These are phyloP conservation scores for Pleurotus tuoliensis DNA, from an alignment of 768 basidiomycete genomes.

Conservation along the genomic window DNA sequence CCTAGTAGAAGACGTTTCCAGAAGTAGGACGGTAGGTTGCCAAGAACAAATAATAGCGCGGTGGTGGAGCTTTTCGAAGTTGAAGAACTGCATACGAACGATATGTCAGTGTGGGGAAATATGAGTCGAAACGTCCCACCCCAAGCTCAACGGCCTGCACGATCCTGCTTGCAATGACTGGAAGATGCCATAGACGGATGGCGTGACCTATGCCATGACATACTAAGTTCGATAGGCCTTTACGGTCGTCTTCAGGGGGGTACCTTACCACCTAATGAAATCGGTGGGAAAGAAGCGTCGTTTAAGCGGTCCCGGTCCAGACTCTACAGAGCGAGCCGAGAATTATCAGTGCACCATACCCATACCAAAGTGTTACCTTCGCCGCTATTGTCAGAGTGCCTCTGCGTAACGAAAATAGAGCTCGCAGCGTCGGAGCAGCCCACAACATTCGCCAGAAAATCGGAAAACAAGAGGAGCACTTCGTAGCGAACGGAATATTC, in stretches of 20 bases:
- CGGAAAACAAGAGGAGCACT: neutral
- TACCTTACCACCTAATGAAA: neutral
- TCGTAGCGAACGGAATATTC: neutral
- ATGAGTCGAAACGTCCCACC: too few species aligned
- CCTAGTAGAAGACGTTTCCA: neutral
- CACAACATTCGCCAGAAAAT: neutral
- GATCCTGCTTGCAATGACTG: too few species aligned
- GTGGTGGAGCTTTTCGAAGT: slow-evolving; percentile 5
- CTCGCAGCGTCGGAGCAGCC: neutral
- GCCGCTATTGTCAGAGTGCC: too few species aligned
- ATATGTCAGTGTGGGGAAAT: too few species aligned
- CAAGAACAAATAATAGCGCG: slow-evolving; percentile 1
- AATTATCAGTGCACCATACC: too few species aligned
- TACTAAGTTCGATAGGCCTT: too few species aligned
- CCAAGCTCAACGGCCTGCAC: too few species aligned
- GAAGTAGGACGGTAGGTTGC: neutral
- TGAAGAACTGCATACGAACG: neutral
- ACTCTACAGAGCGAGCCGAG: neutral
- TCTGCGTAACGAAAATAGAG: too few species aligned
- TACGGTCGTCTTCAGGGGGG: neutral
- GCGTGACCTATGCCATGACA: too few species aligned
- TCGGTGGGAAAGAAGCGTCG: neutral
- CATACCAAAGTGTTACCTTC: neutral
- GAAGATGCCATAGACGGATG: too few species aligned
- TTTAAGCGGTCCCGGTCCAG: neutral